Base-by-base conservation (phyloP, 2,329 filamentous ascomycete species). In the Juglanconis sp. region DNA sequence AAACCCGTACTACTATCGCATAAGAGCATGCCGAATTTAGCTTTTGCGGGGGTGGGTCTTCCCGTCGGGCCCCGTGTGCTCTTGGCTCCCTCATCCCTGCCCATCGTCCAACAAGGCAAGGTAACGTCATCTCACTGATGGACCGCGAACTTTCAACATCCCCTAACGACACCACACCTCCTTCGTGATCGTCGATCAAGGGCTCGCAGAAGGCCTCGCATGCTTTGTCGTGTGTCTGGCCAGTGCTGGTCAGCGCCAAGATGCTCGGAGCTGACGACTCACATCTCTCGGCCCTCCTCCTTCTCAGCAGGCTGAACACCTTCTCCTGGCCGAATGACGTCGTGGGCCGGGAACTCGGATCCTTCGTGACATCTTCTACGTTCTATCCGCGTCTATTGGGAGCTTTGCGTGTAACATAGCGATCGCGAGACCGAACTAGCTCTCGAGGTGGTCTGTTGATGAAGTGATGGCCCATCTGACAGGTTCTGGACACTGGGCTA, bases 281-380 rank as follows among this genome's bases (percentile, higher is more conserved):
- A 56, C 30, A 44, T 17, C 46, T n/a, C 32, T 40, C 32, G 8
- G 56, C 56, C 52, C 10, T 59, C 56, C 52, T 24, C 52, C 60
- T 56, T 48, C 40, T 44, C 48, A 30, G 13, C 40, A 34, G 30
- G 53, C 42, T 46, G 9, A 34, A 44, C 42, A 32, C 42, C 32
- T 40, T 32, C 15, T 34, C n/a, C 30, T 44, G n/a, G 56, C 48
- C 44, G 3, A 31, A 54, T 62, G 60, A 62, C 60, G 60, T 62
- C 60, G 60, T 49, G 48, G 44, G 34, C 40, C 31, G n/a, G 13
- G 40, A 31, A 38, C 11, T 24, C 11, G 56, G 31, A 48, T 62
- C 53, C 53, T 48, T 59, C 31, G 15, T 31, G 6, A 24, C 17
- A 24, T 24, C 35, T 44, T 17, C 24, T 15, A 24, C 44, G 17